phyloP scores from a whole-genome alignment of 208 protist genomes.

The Trypanosoma platydactyli region DNA sequence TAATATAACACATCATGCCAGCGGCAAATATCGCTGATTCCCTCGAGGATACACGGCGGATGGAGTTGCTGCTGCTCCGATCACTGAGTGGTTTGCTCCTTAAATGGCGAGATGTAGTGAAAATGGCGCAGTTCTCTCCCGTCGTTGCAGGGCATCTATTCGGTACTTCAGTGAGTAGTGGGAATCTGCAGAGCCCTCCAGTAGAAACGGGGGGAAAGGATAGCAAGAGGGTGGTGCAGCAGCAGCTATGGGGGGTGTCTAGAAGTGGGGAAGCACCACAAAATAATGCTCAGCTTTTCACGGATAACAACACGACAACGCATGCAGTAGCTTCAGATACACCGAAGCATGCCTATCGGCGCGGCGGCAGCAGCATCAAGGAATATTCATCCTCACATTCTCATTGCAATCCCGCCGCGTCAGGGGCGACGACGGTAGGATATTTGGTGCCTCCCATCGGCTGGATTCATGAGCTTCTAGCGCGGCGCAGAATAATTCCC shows the following conservation, averaged over 20 bases:
- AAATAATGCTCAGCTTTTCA: too few species aligned
- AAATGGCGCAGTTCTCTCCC: neutral
- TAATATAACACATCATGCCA: neutral
- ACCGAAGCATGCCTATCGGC: too few species aligned
- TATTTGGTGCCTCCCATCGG: constrained; percentile 3
- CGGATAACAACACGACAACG: too few species aligned
- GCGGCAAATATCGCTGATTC: neutral
- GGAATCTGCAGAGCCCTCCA: neutral
- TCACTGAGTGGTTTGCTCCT: constrained; percentile 11
- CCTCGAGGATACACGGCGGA: neutral
- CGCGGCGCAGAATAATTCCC: neutral
- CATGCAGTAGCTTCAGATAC: too few species aligned
- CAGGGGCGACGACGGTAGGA: neutral
- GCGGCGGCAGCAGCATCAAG: neutral
- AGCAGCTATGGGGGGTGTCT: too few species aligned
- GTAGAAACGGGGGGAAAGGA: too few species aligned
- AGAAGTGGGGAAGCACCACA: too few species aligned
- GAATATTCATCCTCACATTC: neutral
- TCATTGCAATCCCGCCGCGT: neutral
- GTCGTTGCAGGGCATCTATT: constrained; percentile 5
- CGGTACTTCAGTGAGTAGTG: neutral
- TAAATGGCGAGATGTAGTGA: constrained; percentile 14
- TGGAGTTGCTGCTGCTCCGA: neutral
- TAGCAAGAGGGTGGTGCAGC: neutral
- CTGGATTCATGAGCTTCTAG: constrained; percentile 9